Base-by-base conservation (phyloP, 768 basidiomycete species). In the Leucosporidium scottii region DNA sequence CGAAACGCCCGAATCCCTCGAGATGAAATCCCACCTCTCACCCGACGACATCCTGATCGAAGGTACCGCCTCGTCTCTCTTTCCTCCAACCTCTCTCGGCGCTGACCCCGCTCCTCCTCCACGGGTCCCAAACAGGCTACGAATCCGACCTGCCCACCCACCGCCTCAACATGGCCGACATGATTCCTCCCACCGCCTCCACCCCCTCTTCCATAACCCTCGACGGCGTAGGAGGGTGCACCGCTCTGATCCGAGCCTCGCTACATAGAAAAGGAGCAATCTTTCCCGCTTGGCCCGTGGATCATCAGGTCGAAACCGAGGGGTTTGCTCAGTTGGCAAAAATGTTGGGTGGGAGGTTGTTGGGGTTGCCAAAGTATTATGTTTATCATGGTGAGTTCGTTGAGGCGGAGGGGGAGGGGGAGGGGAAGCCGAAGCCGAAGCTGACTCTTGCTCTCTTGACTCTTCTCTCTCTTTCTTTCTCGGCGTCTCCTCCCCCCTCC, bases 281-380 rank as follows among this genome's bases (percentile, higher is more conserved):
- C 18, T 74, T 74, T 59, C 73, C 73, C 4, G 62, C 67, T 0
- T 74, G 70, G 70, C 63, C 68, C 1, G 67, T 74, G 8, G 70
- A 70, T 3, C 58, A 74, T 39, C 70, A 74, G 55, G 34, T 74
- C 20, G 73, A 74, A 63, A 74, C 73, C 27, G 73, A 74, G 60
- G 74, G 73, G 20, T 74, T 74, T 44, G 74, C 67, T 28, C 58
- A 65, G 57, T 28, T 74, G 10, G 71, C 69, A 9, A 70, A 72
- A 58, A 50, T 34, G 28, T 20, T 74, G 30, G 62, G 66, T 17
- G 66, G 61, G 21, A 31, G 59, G 50, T 20, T 67, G 50, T 8
- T 67, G 0, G 66, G 66, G 34, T 25, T 67, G 56, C 61, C 61
- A 18, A 12, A 27, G 36, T 67, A 67, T 36, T 67, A 62, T 23